phyloP scores from a whole-genome alignment of 2,329 filamentous ascomycete species.

The Simplicillium sp. region DNA sequence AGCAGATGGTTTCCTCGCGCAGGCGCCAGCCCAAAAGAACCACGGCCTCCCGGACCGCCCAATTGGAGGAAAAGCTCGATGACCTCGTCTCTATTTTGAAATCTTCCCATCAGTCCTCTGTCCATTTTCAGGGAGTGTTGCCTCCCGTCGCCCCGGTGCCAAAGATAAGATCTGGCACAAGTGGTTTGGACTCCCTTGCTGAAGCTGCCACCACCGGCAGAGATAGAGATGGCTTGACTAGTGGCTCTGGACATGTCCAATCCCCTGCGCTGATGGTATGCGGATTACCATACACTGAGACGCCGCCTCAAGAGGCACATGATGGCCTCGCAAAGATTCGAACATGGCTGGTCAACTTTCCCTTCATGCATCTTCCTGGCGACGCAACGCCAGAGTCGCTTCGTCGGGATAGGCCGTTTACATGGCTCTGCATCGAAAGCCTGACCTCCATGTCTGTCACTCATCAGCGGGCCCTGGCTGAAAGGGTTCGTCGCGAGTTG shows the following conservation, averaged over 20 bases:
- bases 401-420: conserved; percentile 30
- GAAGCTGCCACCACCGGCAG: conserved; percentile 19
- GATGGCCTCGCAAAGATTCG: conserved; percentile 30
- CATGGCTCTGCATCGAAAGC: conserved; percentile 40
- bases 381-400: conserved; percentile 28
- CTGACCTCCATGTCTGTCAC: conserved; percentile 30
- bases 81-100: conserved; percentile 36
- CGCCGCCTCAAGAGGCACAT: conserved; percentile 26
- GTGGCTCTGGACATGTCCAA: not conserved
- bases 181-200: conserved; percentile 25
- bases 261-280: not conserved
- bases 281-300: conserved; percentile 10
- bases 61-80: conserved; percentile 40
- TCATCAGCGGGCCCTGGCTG: conserved; percentile 28
- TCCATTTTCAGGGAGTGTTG: conserved; percentile 9
- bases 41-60: conserved; percentile 27
- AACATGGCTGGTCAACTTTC: conserved; percentile 30
- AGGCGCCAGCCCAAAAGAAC: conserved; percentile 25
- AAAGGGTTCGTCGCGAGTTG: conserved; percentile 31
- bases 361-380: conserved; percentile 31
- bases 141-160: no score
- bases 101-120: conserved; percentile 12
- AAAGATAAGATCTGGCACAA: conserved; percentile 8
- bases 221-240: not conserved
- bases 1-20: conserved; percentile 30